These are phyloP conservation scores for Talaromyces liani DNA, from an alignment of 495 filamentous ascomycete genomes.

Conservation along the genomic window DNA sequence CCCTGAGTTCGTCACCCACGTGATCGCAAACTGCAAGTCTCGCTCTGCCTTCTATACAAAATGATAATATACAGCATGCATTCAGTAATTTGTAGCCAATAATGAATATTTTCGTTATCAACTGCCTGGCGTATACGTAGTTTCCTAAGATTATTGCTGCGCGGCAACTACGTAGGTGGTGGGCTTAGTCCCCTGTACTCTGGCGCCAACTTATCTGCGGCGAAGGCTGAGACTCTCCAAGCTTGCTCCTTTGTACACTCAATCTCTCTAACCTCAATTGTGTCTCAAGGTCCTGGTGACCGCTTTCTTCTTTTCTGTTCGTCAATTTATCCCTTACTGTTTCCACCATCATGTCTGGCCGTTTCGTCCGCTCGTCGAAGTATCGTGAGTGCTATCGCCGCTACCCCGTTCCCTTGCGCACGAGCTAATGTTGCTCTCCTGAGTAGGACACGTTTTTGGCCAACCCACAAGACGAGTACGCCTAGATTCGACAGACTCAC, in stretches of 20 bases:
- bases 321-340: conserved; percentile 15
- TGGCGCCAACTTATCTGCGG: background rate
- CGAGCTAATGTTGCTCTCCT: conserved; percentile 26
- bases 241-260: conserved; percentile 4
- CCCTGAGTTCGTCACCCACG: background rate
- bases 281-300: conserved; percentile 4
- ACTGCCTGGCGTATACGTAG: background rate
- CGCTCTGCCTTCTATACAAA: background rate
- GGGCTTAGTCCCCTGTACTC: background rate
- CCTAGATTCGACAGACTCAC: conserved; percentile 8
- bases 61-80: background rate
- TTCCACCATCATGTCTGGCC: conserved; percentile 67
- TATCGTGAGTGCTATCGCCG: conserved; percentile 65
- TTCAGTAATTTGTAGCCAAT: background rate
- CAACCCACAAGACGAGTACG: conserved; percentile 82
- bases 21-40: background rate
- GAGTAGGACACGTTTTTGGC: conserved; percentile 91
- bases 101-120: background rate
- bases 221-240: conserved; percentile 1
- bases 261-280: conserved; percentile 8
- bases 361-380: conserved; percentile 97
- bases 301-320: conserved; percentile 12
- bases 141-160: background rate
- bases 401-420: conserved; percentile 12
- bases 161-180: background rate